These are phyloP conservation scores for Tephrocybe sp. DNA, from an alignment of 768 basidiomycete genomes.

Conservation along the genomic window DNA sequence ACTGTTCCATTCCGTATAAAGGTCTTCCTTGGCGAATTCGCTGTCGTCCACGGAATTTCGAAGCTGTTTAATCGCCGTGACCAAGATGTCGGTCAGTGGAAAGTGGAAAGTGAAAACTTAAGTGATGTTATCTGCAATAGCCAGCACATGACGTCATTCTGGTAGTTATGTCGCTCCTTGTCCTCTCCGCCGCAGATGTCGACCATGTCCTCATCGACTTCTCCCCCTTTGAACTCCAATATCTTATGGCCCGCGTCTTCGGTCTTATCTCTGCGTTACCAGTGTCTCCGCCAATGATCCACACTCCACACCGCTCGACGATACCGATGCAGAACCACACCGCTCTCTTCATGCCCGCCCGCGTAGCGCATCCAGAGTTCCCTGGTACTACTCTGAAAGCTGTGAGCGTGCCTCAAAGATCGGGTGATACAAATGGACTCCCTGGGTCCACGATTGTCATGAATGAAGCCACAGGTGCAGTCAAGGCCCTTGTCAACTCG, in stretches of 20 bases:
- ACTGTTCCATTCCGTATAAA: too few relatives aligned
- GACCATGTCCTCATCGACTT: slow-evolving; percentile 45
- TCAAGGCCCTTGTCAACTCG: slow-evolving; percentile 81
- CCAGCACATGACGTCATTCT: too few relatives aligned
- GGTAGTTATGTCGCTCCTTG: slow-evolving; percentile 53
- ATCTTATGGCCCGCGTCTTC: slow-evolving; percentile 62
- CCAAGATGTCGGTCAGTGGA: too few relatives aligned
- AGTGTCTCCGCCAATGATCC: slow-evolving; percentile 18
- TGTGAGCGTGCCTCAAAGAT: slow-evolving; percentile 65
- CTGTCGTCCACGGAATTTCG: too few relatives aligned
- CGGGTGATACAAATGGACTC: slow-evolving; percentile 51
- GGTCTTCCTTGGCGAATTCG: too few relatives aligned
- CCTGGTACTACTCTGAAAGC: slow-evolving; percentile 72
- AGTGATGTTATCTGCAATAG: too few relatives aligned
- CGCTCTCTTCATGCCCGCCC: slow-evolving; percentile 83
- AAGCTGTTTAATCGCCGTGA: too few relatives aligned
- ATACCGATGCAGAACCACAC: slow-evolving; percentile 56
- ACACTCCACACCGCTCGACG: slow-evolving; percentile 60
- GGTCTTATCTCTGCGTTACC: slow-evolving; percentile 36
- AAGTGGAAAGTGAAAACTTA: too few relatives aligned
- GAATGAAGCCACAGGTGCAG: slow-evolving; percentile 65
- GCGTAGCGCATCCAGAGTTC: slow-evolving; percentile 32
- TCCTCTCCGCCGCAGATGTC: slow-evolving; percentile 66
- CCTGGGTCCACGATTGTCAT: slow-evolving; percentile 78
- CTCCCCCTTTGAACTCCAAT: slow-evolving; percentile 43